A percentile compares a stretch with the other conserved stretches of the same genome.
phyloP scores from a whole-genome alignment of 345 rosid genomes.

The Pseudoturritis turrita region DNA sequence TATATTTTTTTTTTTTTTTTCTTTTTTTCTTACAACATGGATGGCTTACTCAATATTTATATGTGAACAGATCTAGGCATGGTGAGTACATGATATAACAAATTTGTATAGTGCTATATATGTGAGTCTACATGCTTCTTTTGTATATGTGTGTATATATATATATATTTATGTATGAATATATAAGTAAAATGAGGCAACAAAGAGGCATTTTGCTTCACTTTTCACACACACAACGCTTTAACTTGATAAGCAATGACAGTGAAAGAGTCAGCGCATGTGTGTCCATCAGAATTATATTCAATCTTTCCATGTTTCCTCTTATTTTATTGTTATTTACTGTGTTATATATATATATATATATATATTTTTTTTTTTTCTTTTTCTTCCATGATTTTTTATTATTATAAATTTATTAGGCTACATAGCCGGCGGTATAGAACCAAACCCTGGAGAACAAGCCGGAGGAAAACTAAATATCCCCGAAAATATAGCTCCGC shows the following conservation, averaged over 20 bases:
- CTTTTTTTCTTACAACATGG: not conserved
- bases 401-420: too few relatives aligned
- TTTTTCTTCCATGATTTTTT: too few relatives aligned
- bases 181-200: not conserved
- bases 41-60: not conserved
- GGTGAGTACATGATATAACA: not conserved
- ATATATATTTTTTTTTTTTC: too few relatives aligned
- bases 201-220: slow-evolving; percentile 9
- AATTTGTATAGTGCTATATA: not conserved
- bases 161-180: not conserved
- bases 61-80: not conserved
- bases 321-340: not conserved
- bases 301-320: slow-evolving; percentile 2
- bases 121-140: too few relatives aligned
- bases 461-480: too few relatives aligned
- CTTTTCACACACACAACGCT: not conserved
- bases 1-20: too few relatives aligned
- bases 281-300: slow-evolving; percentile 11
- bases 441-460: too few relatives aligned
- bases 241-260: slow-evolving; percentile 3
- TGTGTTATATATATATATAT: too few relatives aligned
- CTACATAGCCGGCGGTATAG: too few relatives aligned
- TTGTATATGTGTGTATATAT: too few relatives aligned
- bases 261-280: slow-evolving; percentile 16
- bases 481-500: too few relatives aligned